A percentile compares a stretch with the other conserved stretches of the same genome.
phyloP scores from a whole-genome alignment of 2,329 filamentous ascomycete genomes.

The Aspergillus sp. region DNA sequence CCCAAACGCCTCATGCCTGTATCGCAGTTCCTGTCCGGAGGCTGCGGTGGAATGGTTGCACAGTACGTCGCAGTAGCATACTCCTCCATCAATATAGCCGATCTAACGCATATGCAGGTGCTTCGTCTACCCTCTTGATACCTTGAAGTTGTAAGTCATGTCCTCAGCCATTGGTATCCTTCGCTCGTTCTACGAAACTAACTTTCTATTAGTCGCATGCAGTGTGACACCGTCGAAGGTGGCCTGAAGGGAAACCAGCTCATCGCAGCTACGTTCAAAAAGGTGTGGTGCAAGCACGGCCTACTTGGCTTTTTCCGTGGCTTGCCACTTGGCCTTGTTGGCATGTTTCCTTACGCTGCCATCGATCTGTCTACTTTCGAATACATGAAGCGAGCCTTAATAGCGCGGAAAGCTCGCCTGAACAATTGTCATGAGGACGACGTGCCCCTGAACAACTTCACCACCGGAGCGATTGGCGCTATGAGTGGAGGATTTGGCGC shows the following conservation, averaged over 20 bases:
- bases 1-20: conserved; percentile 74
- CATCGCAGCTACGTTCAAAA: conserved; percentile 77
- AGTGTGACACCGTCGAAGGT: conserved; percentile 88
- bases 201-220: conserved; percentile 66
- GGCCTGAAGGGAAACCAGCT: conserved; percentile 81
- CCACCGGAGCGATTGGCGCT: conserved; percentile 85
- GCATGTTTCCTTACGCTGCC: conserved; percentile 97
- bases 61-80: conserved; percentile 62
- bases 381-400: conserved; percentile 76
- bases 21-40: conserved; percentile 89
- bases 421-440: conserved; percentile 79
- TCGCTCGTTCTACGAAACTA: conserved; percentile 3
- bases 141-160: conserved; percentile 57
- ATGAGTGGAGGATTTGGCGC: conserved; percentile 90
- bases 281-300: conserved; percentile 80
- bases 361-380: conserved; percentile 97
- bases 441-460: conserved; percentile 74
- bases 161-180: not conserved
- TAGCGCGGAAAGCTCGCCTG: conserved; percentile 67
- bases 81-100: conserved; percentile 1
- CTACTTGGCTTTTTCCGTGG: conserved; percentile 82
- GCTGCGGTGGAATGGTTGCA: conserved; percentile 88
- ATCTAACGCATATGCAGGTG: conserved; percentile 56
- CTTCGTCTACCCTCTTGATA: conserved; percentile 90
- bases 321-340: conserved; percentile 86